phyloP scores from a whole-genome alignment of 257 asterid species.

The Fraxinus americana region DNA sequence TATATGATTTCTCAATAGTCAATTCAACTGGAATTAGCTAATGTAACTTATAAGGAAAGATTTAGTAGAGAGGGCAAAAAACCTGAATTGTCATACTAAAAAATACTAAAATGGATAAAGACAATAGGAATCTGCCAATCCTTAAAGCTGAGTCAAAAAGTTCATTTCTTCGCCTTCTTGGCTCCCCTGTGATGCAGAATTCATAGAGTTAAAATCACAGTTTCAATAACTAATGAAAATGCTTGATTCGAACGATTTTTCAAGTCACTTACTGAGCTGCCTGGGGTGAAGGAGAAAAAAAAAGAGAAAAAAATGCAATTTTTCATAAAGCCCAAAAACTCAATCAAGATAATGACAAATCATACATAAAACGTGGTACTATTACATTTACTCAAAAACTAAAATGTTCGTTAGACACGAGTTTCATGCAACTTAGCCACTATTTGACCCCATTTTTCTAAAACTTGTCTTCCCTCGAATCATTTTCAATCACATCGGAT shows the following conservation, averaged over 20 bases:
- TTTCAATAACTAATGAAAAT: too few relatives aligned
- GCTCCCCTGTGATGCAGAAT: conserved; percentile 26
- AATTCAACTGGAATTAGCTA: neutral
- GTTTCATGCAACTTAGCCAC: neutral
- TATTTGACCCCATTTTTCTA: too few relatives aligned
- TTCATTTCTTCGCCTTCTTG: conserved; percentile 49
- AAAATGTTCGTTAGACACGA: neutral
- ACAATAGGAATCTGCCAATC: neutral
- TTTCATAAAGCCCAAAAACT: neutral
- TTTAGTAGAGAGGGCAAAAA: neutral
- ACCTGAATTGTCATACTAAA: neutral
- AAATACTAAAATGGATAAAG: neutral
- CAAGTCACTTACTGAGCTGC: conserved; percentile 36
- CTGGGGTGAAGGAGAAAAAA: conserved; percentile 32
- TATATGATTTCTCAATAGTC: neutral
- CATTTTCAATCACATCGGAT: too few relatives aligned
- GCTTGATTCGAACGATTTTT: too few relatives aligned
- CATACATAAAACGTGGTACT: too few relatives aligned
- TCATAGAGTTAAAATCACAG: neutral
- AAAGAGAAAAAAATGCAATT: neutral
- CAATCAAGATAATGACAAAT: too few relatives aligned
- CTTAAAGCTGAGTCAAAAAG: neutral
- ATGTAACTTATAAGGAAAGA: neutral
- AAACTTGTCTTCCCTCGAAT: too few relatives aligned
- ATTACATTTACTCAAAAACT: too few relatives aligned